Evolutionary conservation across 768 basidiomycete species (phyloP).

Genomic region (Austroboletus eburneus): DNA sequence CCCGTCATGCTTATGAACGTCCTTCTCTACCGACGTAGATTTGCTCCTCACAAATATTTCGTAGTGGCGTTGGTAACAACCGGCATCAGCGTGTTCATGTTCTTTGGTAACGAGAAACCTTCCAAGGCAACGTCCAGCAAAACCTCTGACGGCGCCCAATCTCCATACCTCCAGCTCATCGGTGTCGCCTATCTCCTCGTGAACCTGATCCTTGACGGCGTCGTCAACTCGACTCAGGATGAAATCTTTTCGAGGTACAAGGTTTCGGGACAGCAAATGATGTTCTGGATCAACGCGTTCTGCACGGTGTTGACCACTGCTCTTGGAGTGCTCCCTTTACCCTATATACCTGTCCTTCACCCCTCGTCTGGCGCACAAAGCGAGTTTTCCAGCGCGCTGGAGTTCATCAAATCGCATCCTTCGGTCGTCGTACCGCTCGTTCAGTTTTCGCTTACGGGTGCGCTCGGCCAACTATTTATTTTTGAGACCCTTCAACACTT

Average conservation of each 20-base stretch:
- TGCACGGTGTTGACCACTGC: conserved; percentile 68
- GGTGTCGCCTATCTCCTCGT: conserved; percentile 74
- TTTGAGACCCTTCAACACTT: conserved; percentile 94
- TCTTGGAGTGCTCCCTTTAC: conserved; percentile 71
- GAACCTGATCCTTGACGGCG: conserved; percentile 89
- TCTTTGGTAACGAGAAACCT: conserved; percentile 60
- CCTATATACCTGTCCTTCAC: conserved; percentile 78
- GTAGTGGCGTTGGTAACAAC: conserved; percentile 90
- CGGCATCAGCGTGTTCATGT: conserved; percentile 95
- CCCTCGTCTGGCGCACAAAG: conserved; percentile 55
- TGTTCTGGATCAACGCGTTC: conserved; percentile 95
- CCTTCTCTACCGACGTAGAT: conserved; percentile 86
- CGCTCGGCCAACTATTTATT: conserved; percentile 95
- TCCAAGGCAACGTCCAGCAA: conserved; percentile 35
- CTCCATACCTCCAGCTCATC: conserved; percentile 56
- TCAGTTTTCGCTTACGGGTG: conserved; percentile 86
- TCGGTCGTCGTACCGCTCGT: conserved; percentile 65
- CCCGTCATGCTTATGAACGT: conserved; percentile 99
- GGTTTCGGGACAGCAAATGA: conserved; percentile 93
- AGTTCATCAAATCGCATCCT: conserved; percentile 77
- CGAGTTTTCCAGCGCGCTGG: conserved; percentile 65
- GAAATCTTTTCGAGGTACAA: conserved; percentile 83
- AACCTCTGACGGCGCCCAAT: conserved; percentile 23
- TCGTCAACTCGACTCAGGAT: conserved; percentile 94
- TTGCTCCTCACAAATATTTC: conserved; percentile 92